Conservation (phyloP, 805 yeast genomes). For the Metschnikowia rubicola region DNA sequence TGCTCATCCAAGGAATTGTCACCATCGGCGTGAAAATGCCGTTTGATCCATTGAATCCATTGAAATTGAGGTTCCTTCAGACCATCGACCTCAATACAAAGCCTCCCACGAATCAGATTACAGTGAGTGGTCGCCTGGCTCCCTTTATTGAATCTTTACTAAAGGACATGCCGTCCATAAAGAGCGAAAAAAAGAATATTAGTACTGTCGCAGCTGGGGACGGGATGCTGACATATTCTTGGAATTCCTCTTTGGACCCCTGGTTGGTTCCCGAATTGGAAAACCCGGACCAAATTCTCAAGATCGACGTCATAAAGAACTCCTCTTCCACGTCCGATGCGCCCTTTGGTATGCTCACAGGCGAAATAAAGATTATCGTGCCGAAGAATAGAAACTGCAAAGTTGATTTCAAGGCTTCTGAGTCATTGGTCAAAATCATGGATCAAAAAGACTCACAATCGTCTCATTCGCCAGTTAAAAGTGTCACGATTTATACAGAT, state of each 20-base stretch:
- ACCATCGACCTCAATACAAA: slow-evolving; percentile 44
- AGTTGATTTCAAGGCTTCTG: slow-evolving; percentile 53
- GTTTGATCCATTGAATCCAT: slow-evolving; percentile 59
- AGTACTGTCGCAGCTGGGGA: slow-evolving; percentile 36
- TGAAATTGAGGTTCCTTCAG: slow-evolving; percentile 72
- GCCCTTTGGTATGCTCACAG: slow-evolving; percentile 64
- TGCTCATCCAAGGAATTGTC: slow-evolving; percentile 32
- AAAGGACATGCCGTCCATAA: slow-evolving; percentile 62
- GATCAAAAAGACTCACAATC: slow-evolving; percentile 26
- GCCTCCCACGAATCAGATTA: slow-evolving; percentile 34
- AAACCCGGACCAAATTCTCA: slow-evolving; percentile 42
- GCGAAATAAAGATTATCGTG: slow-evolving; percentile 56
- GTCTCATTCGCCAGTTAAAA: slow-evolving; percentile 55
- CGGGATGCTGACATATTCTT: slow-evolving; percentile 55
- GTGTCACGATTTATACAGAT: slow-evolving; percentile 51
- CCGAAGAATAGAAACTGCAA: slow-evolving; percentile 64
- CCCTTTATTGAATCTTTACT: slow-evolving; percentile 44
- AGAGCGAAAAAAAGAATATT: slow-evolving; percentile 26
- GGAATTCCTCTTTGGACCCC: slow-evolving; percentile 49
- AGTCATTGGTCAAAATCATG: slow-evolving; percentile 29
- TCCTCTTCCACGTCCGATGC: slow-evolving; percentile 41
- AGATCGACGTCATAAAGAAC: slow-evolving; percentile 49
- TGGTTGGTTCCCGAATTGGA: slow-evolving; percentile 28
- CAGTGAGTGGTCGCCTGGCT: slow-evolving; percentile 50
- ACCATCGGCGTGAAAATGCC: slow-evolving; percentile 46